Percentiles rank a stretch among this genome's conserved stretches.
Conservation (phyloP, 768 basidiomycete species). For the Lactarius akahatsu region DNA sequence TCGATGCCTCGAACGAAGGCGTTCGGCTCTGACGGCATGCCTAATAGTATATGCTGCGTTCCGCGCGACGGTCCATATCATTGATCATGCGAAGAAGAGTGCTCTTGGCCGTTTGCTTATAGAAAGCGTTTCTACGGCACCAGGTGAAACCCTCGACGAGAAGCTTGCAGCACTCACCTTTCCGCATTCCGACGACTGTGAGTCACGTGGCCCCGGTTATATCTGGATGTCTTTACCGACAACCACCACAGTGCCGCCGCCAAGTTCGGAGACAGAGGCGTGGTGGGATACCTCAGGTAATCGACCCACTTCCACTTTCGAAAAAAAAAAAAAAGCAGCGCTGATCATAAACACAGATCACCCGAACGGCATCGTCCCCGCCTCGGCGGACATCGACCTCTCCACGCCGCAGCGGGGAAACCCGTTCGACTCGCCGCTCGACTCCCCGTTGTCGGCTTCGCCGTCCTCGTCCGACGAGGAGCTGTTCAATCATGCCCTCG, state of each 20-base stretch:
- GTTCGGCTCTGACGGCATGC: neutral
- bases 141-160: constrained; percentile 69
- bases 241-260: constrained; percentile 65
- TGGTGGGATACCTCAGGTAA: constrained; percentile 78
- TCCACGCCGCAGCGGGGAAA: constrained; percentile 41
- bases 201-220: constrained; percentile 35
- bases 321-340: neutral
- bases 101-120: constrained; percentile 67
- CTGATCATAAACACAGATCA: constrained; percentile 42
- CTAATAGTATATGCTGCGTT: constrained; percentile 79
- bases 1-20: neutral
- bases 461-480: constrained; percentile 86
- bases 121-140: constrained; percentile 59
- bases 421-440: constrained; percentile 70
- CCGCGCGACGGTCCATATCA: constrained; percentile 68
- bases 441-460: constrained; percentile 68
- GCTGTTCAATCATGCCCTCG: constrained; percentile 66
- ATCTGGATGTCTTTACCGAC: constrained; percentile 8
- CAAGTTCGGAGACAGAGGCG: constrained; percentile 69
- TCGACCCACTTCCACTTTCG: constrained; percentile 33
- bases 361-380: constrained; percentile 55
- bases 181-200: constrained; percentile 46
- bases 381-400: constrained; percentile 39
- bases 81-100: constrained; percentile 75
- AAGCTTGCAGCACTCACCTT: constrained; percentile 62